These are phyloP conservation scores for Lithocarpus polystachyus DNA, from an alignment of 306 rosid genomes.

Conservation along the genomic window DNA sequence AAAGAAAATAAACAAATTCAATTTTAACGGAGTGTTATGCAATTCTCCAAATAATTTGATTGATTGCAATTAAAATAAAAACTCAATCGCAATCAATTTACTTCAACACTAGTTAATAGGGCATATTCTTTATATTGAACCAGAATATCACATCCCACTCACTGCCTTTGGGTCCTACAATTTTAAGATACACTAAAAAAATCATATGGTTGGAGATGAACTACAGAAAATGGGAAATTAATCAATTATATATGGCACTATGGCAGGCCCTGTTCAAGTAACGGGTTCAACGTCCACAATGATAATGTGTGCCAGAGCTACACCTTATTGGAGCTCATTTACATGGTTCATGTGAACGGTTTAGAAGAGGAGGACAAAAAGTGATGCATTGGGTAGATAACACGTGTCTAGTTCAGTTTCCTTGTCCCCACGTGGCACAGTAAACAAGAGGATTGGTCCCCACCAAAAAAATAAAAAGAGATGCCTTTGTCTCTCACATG, in stretches of 20 bases:
- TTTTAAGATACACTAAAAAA: not conserved
- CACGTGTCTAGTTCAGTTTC: slow-evolving; percentile 8
- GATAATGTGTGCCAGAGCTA: slow-evolving; percentile 39
- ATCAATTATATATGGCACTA: slow-evolving; percentile 19
- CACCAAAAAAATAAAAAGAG: not conserved
- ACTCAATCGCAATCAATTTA: too few relatives aligned
- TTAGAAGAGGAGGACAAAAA: not conserved
- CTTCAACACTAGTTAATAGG: too few relatives aligned
- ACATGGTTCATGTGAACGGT: not conserved
- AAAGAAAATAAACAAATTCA: too few relatives aligned
- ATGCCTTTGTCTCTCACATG: slow-evolving; percentile 14
- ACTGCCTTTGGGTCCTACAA: not conserved
- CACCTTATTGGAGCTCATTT: slow-evolving; percentile 20
- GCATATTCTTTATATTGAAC: too few relatives aligned
- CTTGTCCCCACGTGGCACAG: slow-evolving; percentile 31
- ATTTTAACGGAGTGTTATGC: too few relatives aligned
- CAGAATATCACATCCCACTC: too few relatives aligned
- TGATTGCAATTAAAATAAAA: too few relatives aligned
- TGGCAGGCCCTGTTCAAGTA: slow-evolving; percentile 22
- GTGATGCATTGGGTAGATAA: not conserved
- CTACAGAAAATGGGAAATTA: not conserved
- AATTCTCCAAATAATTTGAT: too few relatives aligned
- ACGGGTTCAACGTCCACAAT: slow-evolving; percentile 35
- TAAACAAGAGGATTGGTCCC: slow-evolving; percentile 24
- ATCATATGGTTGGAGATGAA: not conserved